A percentile compares a stretch with the other conserved stretches of the same genome.
These are phyloP conservation scores for Dentipellis fragilis DNA, from an alignment of 768 basidiomycete species.

Conservation along the genomic window DNA sequence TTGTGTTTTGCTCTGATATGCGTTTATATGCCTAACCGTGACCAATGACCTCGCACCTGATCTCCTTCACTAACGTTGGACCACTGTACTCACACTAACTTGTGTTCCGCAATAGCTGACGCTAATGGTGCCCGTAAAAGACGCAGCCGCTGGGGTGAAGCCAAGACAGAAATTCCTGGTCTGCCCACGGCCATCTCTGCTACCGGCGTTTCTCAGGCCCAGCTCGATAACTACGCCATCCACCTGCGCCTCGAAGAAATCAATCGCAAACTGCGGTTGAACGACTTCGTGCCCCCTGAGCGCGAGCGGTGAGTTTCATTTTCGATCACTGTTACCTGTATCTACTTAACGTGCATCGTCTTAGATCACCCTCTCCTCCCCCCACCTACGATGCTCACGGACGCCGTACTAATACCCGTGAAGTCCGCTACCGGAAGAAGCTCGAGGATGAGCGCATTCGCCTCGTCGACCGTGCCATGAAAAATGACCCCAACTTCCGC, in stretches of 20 bases:
- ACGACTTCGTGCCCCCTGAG: slow-evolving; percentile 94
- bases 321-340: slow-evolving; percentile 18
- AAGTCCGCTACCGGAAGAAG: slow-evolving; percentile 96
- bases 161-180: slow-evolving; percentile 82
- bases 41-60: slow-evolving; percentile 13
- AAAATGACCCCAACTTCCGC: slow-evolving; percentile 95
- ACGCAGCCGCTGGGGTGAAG: slow-evolving; percentile 96
- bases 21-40: slow-evolving; percentile 1
- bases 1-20: slow-evolving; percentile 4
- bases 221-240: slow-evolving; percentile 96
- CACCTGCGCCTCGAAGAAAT: slow-evolving; percentile 96
- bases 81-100: slow-evolving; percentile 52
- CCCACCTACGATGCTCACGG: slow-evolving; percentile 97
- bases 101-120: slow-evolving; percentile 44
- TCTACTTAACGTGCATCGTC: not conserved
- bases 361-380: slow-evolving; percentile 89
- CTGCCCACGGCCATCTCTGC: slow-evolving; percentile 91
- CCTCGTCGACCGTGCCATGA: slow-evolving; percentile 93
- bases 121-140: slow-evolving; percentile 87
- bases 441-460: slow-evolving; percentile 86
- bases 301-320: slow-evolving; percentile 62
- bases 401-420: slow-evolving; percentile 95
- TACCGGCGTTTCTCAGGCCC: slow-evolving; percentile 87
- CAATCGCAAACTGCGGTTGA: slow-evolving; percentile 85
- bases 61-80: slow-evolving; percentile 23